Evolutionary conservation across 352 stramenopile species (phyloP).

Genomic region (Globisporangium barbulae): DNA sequence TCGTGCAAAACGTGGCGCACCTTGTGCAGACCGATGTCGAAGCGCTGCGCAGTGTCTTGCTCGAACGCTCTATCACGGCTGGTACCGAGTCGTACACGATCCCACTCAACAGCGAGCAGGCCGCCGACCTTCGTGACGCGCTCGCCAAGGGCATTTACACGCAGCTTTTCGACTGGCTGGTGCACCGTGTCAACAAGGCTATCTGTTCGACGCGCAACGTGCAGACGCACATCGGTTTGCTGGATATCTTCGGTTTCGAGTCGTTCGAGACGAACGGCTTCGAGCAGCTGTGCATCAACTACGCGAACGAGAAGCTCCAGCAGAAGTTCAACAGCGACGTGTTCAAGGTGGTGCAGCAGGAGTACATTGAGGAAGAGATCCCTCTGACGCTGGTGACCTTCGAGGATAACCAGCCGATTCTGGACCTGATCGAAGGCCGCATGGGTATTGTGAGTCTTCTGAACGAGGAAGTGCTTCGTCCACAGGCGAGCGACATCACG

Average conservation of each 20-base stretch:
- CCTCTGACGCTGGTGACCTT: conserved; percentile 83
- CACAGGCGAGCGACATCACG: conserved; percentile 74
- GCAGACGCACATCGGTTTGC: conserved; percentile 85
- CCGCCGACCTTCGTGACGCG: conserved; percentile 90
- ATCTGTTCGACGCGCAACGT: conserved; percentile 78
- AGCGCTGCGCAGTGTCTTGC: conserved; percentile 85
- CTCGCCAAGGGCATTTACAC: conserved; percentile 97
- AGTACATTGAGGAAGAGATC: conserved; percentile 94
- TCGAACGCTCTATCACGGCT: conserved; percentile 90
- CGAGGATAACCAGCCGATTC: conserved; percentile 89
- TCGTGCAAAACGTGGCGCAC: conserved; percentile 54
- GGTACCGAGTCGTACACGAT: conserved; percentile 92
- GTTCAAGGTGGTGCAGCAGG: conserved; percentile 94
- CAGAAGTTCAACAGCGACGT: conserved; percentile 91
- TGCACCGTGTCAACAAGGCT: conserved; percentile 82
- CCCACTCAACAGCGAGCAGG: conserved; percentile 86
- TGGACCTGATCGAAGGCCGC: conserved; percentile 88
- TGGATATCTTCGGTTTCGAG: conserved; percentile 97
- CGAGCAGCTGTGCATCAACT: conserved; percentile 97
- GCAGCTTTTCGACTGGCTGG: conserved; percentile 95
- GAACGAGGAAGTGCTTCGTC: conserved; percentile 94
- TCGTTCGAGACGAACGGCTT: conserved; percentile 90
- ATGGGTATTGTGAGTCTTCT: conserved; percentile 91
- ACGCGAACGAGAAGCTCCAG: conserved; percentile 95
- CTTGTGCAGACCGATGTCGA: conserved; percentile 59